Percentiles rank a stretch among this genome's conserved stretches.
phyloP scores from a whole-genome alignment of 805 yeast genomes.

The Candida berthetii region DNA sequence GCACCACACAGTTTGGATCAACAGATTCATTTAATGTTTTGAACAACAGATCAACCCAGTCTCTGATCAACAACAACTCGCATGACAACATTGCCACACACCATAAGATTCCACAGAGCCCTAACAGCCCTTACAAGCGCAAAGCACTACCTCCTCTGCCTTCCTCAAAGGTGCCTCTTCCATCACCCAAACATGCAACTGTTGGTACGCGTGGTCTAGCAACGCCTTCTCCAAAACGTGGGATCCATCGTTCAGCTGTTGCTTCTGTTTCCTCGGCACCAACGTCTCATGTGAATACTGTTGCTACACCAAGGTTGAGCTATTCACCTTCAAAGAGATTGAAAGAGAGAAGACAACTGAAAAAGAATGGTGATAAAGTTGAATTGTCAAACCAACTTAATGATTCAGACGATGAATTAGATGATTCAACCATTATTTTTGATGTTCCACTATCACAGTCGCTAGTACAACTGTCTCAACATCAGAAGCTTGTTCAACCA shows the following conservation, averaged over 20 bases:
- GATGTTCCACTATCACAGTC: conserved; percentile 64
- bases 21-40: conserved; percentile 1
- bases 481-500: conserved; percentile 25
- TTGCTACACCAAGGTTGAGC: not conserved
- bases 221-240: too few relatives aligned
- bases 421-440: conserved; percentile 45
- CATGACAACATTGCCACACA: conserved; percentile 1
- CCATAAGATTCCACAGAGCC: not conserved
- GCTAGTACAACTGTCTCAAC: conserved; percentile 30
- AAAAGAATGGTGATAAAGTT: conserved; percentile 11
- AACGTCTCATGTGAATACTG: not conserved
- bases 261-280: too few relatives aligned
- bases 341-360: conserved; percentile 8
- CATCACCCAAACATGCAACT: not conserved
- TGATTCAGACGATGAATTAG: conserved; percentile 47
- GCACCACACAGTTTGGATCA: not conserved
- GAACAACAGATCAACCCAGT: conserved; percentile 10
- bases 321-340: conserved; percentile 16
- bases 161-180: too few relatives aligned
- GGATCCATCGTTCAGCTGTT: too few relatives aligned
- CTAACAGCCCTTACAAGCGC: not conserved
- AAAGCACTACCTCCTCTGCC: too few relatives aligned
- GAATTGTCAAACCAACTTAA: conserved; percentile 10
- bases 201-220: not conserved
- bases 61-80: conserved; percentile 7